Base-by-base conservation (phyloP, 2,329 filamentous ascomycete species). In the Incumbomyces delicatus region DNA sequence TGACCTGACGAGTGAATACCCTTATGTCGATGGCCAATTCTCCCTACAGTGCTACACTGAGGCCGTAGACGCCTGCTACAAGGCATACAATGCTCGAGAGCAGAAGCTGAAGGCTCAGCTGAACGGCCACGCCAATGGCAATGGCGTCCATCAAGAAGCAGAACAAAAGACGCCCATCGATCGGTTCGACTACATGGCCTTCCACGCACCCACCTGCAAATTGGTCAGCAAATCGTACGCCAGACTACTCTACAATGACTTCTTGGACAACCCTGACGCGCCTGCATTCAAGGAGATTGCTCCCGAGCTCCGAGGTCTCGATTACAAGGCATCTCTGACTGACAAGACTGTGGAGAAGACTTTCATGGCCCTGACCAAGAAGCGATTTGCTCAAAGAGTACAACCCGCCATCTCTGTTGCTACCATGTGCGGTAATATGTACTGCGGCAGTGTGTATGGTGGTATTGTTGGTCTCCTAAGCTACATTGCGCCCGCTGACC, bases 141-240 rank as follows among this genome's bases (percentile, higher is more conserved):
- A 75, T 48, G 69, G 65, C 43, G 60, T 57, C n/a, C 48, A 57
- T 63, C 49, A 66, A 61, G 48, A 66, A 67, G 57, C 61, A 14
- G 58, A 65, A 48, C 57, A 68, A 61, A 81, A 83, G 71, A 79
- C 80, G 33, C 70, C 75, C 41, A 69, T 92, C 50, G 85, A 90
- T 66, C 81, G 84, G 61, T 92, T 92, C 66, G 85, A 90, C 68
- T 86, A 87, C 71, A 68, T 92, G 63, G 68, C 80, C 50, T 92
- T 89, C 80, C 86, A 92, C 67, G 76, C 86, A 14, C 86, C 86
- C 34, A 90, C 81, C 53, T 92, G 86, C 82, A 92, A 92, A 74
- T 75, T 88, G 48, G 86, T 92, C 51, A 74, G 84, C 63, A 92
- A 92, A 73, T 88, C 84, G 14, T 92, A 88, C 63, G 86, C 78